Evolutionary conservation across 2,329 filamentous ascomycete species (phyloP).

Genomic region (Neopestalotiopsis clavispora): DNA sequence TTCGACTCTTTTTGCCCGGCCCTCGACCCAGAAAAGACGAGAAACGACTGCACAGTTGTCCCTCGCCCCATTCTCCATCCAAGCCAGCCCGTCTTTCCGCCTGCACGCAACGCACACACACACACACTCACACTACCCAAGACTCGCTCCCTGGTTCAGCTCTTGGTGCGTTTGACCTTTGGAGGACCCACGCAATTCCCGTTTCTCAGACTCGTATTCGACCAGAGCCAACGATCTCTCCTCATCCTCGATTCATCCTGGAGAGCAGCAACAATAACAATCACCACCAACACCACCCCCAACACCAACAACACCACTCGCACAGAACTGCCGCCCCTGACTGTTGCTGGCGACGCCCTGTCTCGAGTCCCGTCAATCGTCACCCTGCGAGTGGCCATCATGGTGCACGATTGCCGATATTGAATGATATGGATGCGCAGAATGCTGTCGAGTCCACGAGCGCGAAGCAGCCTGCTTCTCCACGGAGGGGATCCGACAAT

Average conservation of each 20-base stretch:
- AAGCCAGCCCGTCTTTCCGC: neutral
- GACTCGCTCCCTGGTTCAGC: neutral
- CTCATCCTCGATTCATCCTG: neutral
- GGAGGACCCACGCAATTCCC: neutral
- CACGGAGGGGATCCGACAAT: conserved; percentile 48
- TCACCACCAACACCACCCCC: conserved; percentile 12
- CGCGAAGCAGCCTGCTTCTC: conserved; percentile 62
- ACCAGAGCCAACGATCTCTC: neutral
- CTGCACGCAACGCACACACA: neutral
- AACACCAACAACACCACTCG: conserved; percentile 18
- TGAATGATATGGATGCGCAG: conserved; percentile 73
- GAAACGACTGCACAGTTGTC: neutral
- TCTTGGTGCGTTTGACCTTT: conserved; percentile 7
- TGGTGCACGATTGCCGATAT: conserved; percentile 60
- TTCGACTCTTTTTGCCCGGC: neutral
- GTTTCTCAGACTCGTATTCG: conserved; percentile 4
- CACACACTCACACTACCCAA: neutral
- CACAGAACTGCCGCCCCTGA: conserved; percentile 14
- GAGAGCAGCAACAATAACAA: conserved; percentile 7
- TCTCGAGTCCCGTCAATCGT: conserved; percentile 27
- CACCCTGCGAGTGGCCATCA: conserved; percentile 54
- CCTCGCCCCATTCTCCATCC: neutral
- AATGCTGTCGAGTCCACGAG: conserved; percentile 68
- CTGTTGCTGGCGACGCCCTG: conserved; percentile 7
- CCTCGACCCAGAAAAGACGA: neutral